These are phyloP conservation scores for Phytophthora hibernalis DNA, from an alignment of 352 stramenopile genomes.

Conservation along the genomic window DNA sequence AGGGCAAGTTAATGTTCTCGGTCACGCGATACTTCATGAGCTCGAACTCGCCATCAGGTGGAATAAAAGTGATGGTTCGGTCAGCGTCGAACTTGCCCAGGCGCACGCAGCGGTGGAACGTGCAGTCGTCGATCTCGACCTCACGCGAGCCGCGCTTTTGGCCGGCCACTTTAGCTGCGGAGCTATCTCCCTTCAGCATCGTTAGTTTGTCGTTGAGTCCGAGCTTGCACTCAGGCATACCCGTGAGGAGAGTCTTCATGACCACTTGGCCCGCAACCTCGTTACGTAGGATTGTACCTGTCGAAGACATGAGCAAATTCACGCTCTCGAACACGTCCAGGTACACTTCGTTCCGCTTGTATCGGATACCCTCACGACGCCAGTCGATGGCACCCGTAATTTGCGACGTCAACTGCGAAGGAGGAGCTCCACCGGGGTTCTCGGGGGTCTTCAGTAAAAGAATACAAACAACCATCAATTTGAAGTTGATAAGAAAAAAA, in stretches of 20 bases:
- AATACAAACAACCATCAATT: neutral
- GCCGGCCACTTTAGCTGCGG: constrained; percentile 59
- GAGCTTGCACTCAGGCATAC: constrained; percentile 99
- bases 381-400: constrained; percentile 91
- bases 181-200: constrained; percentile 94
- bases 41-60: constrained; percentile 98
- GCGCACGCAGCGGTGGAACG: constrained; percentile 98
- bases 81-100: constrained; percentile 99
- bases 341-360: constrained; percentile 99
- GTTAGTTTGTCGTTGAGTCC: constrained; percentile 99
- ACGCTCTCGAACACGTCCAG: constrained; percentile 98
- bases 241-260: constrained; percentile 98
- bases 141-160: constrained; percentile 81
- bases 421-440: constrained; percentile 91
- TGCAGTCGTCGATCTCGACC: constrained; percentile 98
- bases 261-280: constrained; percentile 97
- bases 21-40: constrained; percentile 98
- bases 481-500: neutral
- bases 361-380: constrained; percentile 96
- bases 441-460: constrained; percentile 81
- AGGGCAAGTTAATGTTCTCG: constrained; percentile 98
- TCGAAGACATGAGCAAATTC: constrained; percentile 96
- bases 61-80: constrained; percentile 97
- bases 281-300: constrained; percentile 93
- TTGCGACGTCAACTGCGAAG: constrained; percentile 81